Percentiles rank a stretch among this genome's conserved stretches.
These are phyloP conservation scores for Monosporascus ibericus DNA, from an alignment of 2,329 filamentous ascomycete species.

Conservation along the genomic window DNA sequence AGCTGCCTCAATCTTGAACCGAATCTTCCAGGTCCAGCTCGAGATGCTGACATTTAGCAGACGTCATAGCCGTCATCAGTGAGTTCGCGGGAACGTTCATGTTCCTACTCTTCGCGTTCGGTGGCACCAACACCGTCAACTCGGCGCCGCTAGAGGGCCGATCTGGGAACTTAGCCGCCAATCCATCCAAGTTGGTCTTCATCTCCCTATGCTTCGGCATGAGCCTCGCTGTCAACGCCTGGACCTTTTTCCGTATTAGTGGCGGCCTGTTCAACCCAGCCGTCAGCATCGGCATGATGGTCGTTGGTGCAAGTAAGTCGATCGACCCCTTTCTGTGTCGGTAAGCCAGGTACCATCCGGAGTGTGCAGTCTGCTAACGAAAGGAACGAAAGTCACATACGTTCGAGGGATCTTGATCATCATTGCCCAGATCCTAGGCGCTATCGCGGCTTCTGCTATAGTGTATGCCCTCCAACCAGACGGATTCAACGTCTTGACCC, in stretches of 20 bases:
- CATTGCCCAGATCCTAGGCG: constrained; percentile 40
- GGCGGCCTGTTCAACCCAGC: constrained; percentile 26
- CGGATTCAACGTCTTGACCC: constrained; percentile 39
- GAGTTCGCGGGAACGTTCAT: constrained; percentile 37
- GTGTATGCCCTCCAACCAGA: constrained; percentile 43
- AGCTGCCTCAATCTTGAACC: background rate
- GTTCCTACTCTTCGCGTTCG: constrained; percentile 39
- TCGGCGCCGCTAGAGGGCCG: constrained; percentile 8
- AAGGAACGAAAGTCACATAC: constrained; percentile 12
- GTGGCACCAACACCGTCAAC: constrained; percentile 34
- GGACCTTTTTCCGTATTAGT: constrained; percentile 38
- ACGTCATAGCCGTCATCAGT: constrained; percentile 26
- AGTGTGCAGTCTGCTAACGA: constrained; percentile 12
- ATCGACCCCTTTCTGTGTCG: constrained; percentile 4
- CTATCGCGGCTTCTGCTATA: constrained; percentile 43
- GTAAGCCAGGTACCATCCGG: background rate
- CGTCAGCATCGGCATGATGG: constrained; percentile 40
- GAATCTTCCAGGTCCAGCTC: background rate
- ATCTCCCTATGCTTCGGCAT: constrained; percentile 24
- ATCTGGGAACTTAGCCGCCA: background rate
- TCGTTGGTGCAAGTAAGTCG: constrained; percentile 33
- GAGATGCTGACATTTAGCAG: background rate
- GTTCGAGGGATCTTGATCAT: constrained; percentile 38
- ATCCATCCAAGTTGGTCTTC: constrained; percentile 16
- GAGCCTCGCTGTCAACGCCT: constrained; percentile 30